Conservation (phyloP, 768 basidiomycete species). For the Sarcodon aspratus region DNA sequence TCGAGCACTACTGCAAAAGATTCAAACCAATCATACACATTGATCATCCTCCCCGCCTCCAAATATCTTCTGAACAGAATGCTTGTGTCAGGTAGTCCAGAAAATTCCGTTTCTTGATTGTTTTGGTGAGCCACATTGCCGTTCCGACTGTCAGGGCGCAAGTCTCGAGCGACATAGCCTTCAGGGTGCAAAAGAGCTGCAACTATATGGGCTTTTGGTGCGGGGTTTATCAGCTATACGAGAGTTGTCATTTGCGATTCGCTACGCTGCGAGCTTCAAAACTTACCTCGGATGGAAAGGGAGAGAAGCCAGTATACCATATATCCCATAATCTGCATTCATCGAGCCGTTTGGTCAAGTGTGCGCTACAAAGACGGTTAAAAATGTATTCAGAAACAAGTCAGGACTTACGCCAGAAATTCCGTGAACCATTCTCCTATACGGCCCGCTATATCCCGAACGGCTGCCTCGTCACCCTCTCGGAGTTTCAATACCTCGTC, state of each 20-base stretch:
- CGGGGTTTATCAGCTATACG: constrained; percentile 56
- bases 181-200: constrained; percentile 51
- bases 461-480: not conserved
- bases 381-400: not conserved
- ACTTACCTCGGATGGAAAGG: constrained; percentile 59
- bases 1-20: constrained; percentile 62
- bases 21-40: constrained; percentile 84
- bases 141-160: not conserved
- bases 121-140: constrained; percentile 9
- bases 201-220: constrained; percentile 47
- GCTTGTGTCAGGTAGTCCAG: constrained; percentile 60
- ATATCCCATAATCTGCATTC: constrained; percentile 49
- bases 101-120: constrained; percentile 19
- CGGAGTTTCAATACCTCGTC: constrained; percentile 4
- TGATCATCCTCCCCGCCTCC: constrained; percentile 74
- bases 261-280: not conserved
- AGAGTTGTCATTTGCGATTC: not conserved
- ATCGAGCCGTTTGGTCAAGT: constrained; percentile 32
- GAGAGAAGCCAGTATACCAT: constrained; percentile 58
- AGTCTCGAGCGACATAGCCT: constrained; percentile 24
- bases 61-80: constrained; percentile 70
- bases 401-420: constrained; percentile 34
- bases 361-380: constrained; percentile 21
- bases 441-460: constrained; percentile 8
- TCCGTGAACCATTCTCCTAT: constrained; percentile 39